Conservation (phyloP, 2,329 filamentous ascomycete genomes). For the Colletotrichum tropicicola region DNA sequence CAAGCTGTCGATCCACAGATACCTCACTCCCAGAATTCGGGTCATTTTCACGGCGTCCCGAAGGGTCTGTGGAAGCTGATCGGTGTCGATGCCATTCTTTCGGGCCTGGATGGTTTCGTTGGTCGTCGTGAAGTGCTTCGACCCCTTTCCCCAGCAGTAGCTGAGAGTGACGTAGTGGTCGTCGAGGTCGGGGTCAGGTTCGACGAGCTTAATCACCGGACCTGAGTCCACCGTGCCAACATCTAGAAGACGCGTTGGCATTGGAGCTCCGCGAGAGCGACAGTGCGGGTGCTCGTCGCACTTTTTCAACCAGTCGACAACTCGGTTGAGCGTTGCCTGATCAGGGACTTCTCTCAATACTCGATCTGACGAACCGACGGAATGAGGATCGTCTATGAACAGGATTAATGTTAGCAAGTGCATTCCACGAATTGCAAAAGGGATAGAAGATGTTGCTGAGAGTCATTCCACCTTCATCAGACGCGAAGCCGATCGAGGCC, state of each 20-base stretch:
- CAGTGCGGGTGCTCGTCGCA: conserved; percentile 18
- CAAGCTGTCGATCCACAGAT: conserved; percentile 42
- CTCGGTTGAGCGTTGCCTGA: conserved; percentile 4
- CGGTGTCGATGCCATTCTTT: background rate
- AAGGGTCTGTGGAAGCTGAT: conserved; percentile 33
- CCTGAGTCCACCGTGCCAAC: background rate
- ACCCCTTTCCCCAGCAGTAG: conserved; percentile 12
- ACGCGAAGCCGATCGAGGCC: conserved; percentile 5
- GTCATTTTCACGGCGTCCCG: conserved; percentile 36
- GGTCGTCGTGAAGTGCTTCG: conserved; percentile 11
- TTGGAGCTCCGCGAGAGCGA: background rate
- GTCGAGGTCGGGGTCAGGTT: background rate
- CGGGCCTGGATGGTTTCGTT: conserved; percentile 7
- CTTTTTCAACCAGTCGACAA: conserved; percentile 5
- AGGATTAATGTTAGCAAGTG: background rate
- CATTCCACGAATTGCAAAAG: background rate
- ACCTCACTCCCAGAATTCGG: conserved; percentile 33
- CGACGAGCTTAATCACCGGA: conserved; percentile 1
- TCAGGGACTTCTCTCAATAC: conserved; percentile 8
- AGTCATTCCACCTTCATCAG: conserved; percentile 21
- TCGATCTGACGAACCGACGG: background rate
- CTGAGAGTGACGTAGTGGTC: conserved; percentile 16
- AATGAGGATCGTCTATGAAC: conserved; percentile 1
- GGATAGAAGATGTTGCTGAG: background rate
- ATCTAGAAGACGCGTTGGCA: conserved; percentile 10